Evolutionary conservation across 805 yeast genomes (phyloP).

Genomic region (Wickerhamiella cacticola): DNA sequence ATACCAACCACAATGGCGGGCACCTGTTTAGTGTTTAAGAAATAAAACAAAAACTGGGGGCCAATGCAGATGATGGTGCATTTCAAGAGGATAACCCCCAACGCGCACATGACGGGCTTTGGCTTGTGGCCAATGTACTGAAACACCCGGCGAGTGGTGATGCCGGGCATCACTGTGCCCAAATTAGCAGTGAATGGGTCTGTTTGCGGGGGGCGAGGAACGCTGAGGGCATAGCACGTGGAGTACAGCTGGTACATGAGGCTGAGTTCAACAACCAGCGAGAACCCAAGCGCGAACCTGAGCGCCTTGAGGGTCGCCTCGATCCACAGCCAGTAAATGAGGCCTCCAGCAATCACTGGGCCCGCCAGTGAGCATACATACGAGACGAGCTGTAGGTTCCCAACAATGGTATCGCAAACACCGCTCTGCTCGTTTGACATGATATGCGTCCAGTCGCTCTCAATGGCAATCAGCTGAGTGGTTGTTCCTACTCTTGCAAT

Average conservation of each 20-base stretch:
- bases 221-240: conserved; percentile 23
- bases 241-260: conserved; percentile 19
- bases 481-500: conserved; percentile 8
- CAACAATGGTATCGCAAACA: conserved; percentile 15
- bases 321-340: conserved; percentile 11
- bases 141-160: conserved; percentile 16
- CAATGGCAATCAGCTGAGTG: conserved; percentile 12
- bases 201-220: conserved; percentile 17
- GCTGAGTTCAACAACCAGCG: conserved; percentile 17
- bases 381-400: conserved; percentile 14
- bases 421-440: conserved; percentile 21
- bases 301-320: conserved; percentile 10
- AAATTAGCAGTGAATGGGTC: neutral
- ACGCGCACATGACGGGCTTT: conserved; percentile 18
- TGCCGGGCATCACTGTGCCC: neutral
- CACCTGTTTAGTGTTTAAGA: conserved; percentile 13
- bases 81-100: conserved; percentile 19
- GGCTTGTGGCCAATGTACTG: conserved; percentile 20
- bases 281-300: conserved; percentile 11
- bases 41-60: conserved; percentile 20
- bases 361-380: conserved; percentile 12
- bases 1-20: conserved; percentile 14
- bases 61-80: conserved; percentile 19
- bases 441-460: conserved; percentile 23
- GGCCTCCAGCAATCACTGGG: conserved; percentile 15